A percentile compares a stretch with the other conserved stretches of the same genome.
phyloP scores from a whole-genome alignment of 2,329 filamentous ascomycete species.

The Zalaria obscura region DNA sequence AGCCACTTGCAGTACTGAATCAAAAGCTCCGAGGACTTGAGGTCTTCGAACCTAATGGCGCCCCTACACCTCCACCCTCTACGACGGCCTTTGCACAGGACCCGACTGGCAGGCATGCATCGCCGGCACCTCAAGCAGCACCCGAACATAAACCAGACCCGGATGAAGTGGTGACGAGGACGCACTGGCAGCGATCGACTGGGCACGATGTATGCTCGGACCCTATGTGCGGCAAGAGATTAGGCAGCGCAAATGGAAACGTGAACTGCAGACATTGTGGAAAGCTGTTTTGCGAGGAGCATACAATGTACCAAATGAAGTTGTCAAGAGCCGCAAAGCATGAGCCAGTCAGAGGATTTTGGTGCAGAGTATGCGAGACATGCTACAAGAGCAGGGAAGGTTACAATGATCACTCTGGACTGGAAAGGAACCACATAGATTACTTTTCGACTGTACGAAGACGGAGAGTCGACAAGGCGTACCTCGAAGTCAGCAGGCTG shows the following conservation, averaged over 20 bases:
- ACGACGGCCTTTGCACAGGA: slow-evolving; percentile 20
- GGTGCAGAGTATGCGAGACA: slow-evolving; percentile 96
- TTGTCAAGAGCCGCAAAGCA: slow-evolving; percentile 77
- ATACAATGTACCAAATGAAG: slow-evolving; percentile 99
- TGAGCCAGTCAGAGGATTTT: slow-evolving; percentile 78
- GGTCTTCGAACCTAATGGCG: slow-evolving; percentile 85
- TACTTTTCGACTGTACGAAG: slow-evolving; percentile 57
- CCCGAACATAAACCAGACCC: slow-evolving; percentile 45
- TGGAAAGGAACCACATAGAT: slow-evolving; percentile 57
- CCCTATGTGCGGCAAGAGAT: slow-evolving; percentile 64
- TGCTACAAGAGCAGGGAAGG: slow-evolving; percentile 94
- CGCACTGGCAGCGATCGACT: slow-evolving; percentile 75
- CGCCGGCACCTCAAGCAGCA: slow-evolving; percentile 20
- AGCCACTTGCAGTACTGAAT: slow-evolving; percentile 79
- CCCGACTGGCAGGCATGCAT: slow-evolving; percentile 11
- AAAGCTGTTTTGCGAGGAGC: slow-evolving; percentile 85
- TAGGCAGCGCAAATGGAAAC: slow-evolving; percentile 67
- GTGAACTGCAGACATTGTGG: slow-evolving; percentile 93
- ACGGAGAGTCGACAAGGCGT: slow-evolving; percentile 68
- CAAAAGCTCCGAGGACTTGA: slow-evolving; percentile 87
- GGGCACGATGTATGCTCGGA: slow-evolving; percentile 74
- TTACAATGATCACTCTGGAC: slow-evolving; percentile 63
- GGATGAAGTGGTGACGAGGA: slow-evolving; percentile 74
- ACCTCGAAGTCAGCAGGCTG: slow-evolving; percentile 74
- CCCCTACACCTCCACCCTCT: slow-evolving; percentile 29